Conservation (phyloP, 83 land plant genomes). For the Picea abies region DNA sequence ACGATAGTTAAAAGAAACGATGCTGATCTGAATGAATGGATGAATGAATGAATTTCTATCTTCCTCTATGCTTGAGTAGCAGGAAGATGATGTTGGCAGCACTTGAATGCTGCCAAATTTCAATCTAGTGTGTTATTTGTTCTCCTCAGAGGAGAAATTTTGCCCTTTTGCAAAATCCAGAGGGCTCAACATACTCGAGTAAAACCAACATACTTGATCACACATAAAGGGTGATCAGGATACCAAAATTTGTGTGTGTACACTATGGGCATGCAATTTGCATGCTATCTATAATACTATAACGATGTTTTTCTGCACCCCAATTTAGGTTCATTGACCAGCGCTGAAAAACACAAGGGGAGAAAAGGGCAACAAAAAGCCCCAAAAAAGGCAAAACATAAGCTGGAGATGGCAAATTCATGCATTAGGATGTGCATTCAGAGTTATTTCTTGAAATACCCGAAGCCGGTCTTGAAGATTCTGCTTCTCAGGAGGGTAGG, state of each 20-base stretch:
- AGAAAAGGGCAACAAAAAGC: neutral
- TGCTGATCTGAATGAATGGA: neutral
- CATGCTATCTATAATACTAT: too few species aligned
- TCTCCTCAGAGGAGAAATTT: neutral
- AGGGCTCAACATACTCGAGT: neutral
- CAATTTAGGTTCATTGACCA: neutral
- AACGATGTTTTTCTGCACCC: neutral
- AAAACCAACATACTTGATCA: neutral
- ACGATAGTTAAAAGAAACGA: neutral
- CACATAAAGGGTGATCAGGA: neutral
- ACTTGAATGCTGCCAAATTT: neutral
- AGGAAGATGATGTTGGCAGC: conserved; percentile 4
- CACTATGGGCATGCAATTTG: neutral
- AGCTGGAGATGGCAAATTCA: neutral
- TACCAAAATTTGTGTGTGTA: neutral
- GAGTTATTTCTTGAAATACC: conserved; percentile 46
- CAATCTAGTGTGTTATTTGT: neutral
- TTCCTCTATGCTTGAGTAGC: neutral
- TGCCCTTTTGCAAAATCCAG: neutral
- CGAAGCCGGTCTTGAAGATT: conserved; percentile 38
- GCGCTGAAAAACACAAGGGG: neutral
- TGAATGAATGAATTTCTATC: neutral
- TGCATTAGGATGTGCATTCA: conserved; percentile 35
- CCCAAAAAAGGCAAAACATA: too few species aligned
- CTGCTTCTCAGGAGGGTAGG: neutral